These are phyloP conservation scores for Exophiala lecanii-corni DNA, from an alignment of 2,329 filamentous ascomycete species.

Conservation along the genomic window DNA sequence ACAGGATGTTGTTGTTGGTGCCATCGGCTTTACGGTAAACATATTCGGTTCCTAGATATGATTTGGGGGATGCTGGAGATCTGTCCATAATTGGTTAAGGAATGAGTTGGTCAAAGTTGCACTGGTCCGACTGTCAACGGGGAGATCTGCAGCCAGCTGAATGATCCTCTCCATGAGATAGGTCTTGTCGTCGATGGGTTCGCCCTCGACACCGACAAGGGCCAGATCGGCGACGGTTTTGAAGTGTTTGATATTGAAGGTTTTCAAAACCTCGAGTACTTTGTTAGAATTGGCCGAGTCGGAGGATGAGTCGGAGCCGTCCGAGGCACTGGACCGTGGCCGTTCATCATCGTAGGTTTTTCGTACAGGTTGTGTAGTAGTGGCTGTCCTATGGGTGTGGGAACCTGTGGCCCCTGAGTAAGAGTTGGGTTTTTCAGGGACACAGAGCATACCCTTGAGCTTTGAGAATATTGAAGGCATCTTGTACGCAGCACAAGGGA, in stretches of 20 bases:
- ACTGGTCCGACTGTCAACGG: slow-evolving; percentile 33
- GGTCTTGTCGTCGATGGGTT: slow-evolving; percentile 56
- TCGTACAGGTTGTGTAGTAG: slow-evolving; percentile 3
- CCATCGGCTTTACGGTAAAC: slow-evolving; percentile 36
- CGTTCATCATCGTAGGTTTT: slow-evolving; percentile 3
- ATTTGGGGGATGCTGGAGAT: slow-evolving; percentile 52
- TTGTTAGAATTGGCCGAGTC: slow-evolving; percentile 13
- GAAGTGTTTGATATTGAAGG: slow-evolving; percentile 45
- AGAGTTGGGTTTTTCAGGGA: slow-evolving; percentile 4
- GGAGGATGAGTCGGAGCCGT: slow-evolving; percentile 6
- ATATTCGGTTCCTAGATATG: slow-evolving; percentile 37
- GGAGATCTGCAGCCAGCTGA: slow-evolving; percentile 38
- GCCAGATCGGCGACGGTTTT: slow-evolving; percentile 37
- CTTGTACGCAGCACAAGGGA: slow-evolving; percentile 1
- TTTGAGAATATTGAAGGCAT: slow-evolving; percentile 14
- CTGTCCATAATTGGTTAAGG: slow-evolving; percentile 51
- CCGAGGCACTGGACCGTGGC: slow-evolving; percentile 1
- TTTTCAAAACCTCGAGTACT: slow-evolving; percentile 40
- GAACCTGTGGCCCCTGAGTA: slow-evolving; percentile 5
- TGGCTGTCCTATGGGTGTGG: not conserved
- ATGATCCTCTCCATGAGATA: slow-evolving; percentile 59
- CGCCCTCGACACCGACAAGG: slow-evolving; percentile 43
- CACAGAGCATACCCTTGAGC: slow-evolving; percentile 12
- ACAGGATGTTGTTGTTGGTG: slow-evolving; percentile 52
- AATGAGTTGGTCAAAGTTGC: slow-evolving; percentile 46